phyloP scores from a whole-genome alignment of 1,284 basidiomycete species.

The Tilletia setariae region DNA sequence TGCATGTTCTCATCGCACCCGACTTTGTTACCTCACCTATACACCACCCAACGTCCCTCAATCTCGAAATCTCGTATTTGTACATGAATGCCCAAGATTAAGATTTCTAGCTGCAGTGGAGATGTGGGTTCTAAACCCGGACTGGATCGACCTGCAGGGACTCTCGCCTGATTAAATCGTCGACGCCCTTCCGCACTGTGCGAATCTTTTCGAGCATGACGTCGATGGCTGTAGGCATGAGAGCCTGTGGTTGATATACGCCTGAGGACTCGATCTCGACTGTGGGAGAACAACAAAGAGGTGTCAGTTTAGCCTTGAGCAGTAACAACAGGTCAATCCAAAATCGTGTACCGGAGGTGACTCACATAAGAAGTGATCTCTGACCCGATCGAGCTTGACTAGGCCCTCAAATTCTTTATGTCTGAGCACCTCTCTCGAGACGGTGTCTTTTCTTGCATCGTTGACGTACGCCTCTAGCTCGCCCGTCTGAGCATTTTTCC shows the following conservation, averaged over 20 bases:
- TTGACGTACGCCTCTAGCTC: constrained; percentile 65
- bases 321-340: no score
- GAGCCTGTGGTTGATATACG: constrained; percentile 75
- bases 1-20: no score
- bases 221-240: constrained; percentile 77
- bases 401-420: constrained; percentile 84
- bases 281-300: constrained; percentile 51
- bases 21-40: neutral
- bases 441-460: constrained; percentile 76
- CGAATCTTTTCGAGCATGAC: constrained; percentile 78
- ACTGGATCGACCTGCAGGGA: constrained; percentile 2
- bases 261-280: constrained; percentile 88
- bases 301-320: no score
- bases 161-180: constrained; percentile 27
- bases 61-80: no score
- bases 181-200: constrained; percentile 40
- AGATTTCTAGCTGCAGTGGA: no score
- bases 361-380: constrained; percentile 91
- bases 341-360: no score
- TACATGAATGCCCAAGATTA: no score
- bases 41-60: neutral
- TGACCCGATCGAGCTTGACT: constrained; percentile 77
- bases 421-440: constrained; percentile 86
- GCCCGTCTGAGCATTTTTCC: constrained; percentile 59
- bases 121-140: neutral